Conservation (phyloP, 1,139 yeast genomes). For the Suzukiozyma palmioleophila region DNA sequence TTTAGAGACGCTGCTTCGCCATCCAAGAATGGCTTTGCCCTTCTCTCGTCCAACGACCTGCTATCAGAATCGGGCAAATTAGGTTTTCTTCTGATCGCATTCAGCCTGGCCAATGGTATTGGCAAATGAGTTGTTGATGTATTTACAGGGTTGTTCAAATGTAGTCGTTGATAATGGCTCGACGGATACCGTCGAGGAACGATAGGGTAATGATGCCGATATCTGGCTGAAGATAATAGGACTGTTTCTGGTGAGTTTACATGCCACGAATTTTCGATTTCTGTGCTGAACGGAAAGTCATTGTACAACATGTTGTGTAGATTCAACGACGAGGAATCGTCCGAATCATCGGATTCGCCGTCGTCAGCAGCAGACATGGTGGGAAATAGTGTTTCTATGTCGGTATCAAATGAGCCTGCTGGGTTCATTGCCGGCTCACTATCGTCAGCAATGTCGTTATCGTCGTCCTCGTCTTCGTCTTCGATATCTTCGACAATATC, state of each 20-base stretch:
- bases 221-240: conserved; percentile 27
- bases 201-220: conserved; percentile 12
- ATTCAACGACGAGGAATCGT: conserved; percentile 3
- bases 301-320: conserved; percentile 2
- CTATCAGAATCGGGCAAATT: too few relatives aligned
- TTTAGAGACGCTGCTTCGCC: not conserved
- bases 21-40: not conserved
- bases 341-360: conserved; percentile 1
- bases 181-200: not conserved
- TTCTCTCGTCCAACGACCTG: too few relatives aligned
- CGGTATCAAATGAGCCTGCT: conserved; percentile 4
- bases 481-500: conserved; percentile 8
- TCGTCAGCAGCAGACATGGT: not conserved
- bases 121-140: conserved; percentile 4
- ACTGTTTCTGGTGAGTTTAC: conserved; percentile 19
- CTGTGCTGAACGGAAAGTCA: conserved; percentile 6
- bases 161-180: conserved; percentile 2
- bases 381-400: not conserved
- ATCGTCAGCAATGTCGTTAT: conserved; percentile 5
- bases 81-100: conserved; percentile 15
- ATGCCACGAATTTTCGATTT: conserved; percentile 11
- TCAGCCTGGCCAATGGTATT: conserved; percentile 17
- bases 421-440: conserved; percentile 3
- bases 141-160: conserved; percentile 1
- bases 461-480: conserved; percentile 5